Conservation (phyloP, 1,139 yeast genomes). For the Saccharomyces pastorianus region DNA sequence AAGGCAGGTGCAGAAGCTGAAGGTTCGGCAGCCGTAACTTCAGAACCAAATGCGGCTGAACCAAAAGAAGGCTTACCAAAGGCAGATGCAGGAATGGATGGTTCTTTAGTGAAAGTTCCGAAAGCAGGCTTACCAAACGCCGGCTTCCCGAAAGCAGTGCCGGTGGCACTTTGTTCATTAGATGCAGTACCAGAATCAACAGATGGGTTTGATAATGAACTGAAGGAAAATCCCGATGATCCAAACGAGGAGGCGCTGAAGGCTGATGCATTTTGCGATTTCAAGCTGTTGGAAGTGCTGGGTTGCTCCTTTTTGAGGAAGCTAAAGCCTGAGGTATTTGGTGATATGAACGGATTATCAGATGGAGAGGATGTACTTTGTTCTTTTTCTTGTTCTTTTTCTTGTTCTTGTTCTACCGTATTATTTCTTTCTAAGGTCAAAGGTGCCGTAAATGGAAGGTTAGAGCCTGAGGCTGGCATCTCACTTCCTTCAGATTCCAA, state of each 20-base stretch:
- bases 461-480: not conserved
- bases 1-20: too few relatives aligned
- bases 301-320: not conserved
- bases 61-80: conserved; percentile 8
- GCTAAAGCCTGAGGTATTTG: not conserved
- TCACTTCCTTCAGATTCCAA: not conserved
- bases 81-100: conserved; percentile 6
- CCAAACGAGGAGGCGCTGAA: conserved; percentile 10
- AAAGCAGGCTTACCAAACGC: conserved; percentile 17
- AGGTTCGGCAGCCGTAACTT: too few relatives aligned
- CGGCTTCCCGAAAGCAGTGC: conserved; percentile 11
- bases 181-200: not conserved
- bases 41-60: too few relatives aligned
- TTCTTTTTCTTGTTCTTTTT: not conserved
- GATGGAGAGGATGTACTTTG: not conserved
- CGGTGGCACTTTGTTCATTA: not conserved
- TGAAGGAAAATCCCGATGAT: conserved; percentile 6
- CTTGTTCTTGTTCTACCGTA: not conserved
- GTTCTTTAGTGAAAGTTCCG: not conserved
- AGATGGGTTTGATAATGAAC: not conserved
- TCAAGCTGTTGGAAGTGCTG: not conserved
- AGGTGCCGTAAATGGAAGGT: not conserved
- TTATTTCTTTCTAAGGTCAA: not conserved
- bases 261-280: conserved; percentile 1
- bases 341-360: not conserved